Evolutionary conservation across 108 stramenopile species (phyloP).

Genomic region (Nannochloropsis gaditana): DNA sequence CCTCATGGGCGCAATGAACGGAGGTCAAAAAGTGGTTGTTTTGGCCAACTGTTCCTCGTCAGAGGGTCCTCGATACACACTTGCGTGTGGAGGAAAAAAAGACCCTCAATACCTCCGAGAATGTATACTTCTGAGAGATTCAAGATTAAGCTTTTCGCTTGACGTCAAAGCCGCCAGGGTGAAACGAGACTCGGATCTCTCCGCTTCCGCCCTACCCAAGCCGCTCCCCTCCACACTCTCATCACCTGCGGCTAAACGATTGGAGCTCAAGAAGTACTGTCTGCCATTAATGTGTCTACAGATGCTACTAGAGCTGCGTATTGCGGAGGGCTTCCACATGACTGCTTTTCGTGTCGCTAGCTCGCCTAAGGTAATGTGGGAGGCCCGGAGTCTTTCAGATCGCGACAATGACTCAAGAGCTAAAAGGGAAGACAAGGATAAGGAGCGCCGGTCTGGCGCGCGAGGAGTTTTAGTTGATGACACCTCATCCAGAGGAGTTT

Average conservation of each 20-base stretch:
- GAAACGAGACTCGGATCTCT: no score
- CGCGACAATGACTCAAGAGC: no score
- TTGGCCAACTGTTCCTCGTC: not conserved
- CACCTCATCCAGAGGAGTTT: no score
- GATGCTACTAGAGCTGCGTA: not conserved
- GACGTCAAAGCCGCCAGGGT: not conserved
- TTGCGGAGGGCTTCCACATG: not conserved
- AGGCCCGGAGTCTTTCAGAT: no score
- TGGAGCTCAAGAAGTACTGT: slow-evolving; percentile 3
- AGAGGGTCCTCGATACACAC: not conserved
- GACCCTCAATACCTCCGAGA: not conserved
- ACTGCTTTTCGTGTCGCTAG: not conserved
- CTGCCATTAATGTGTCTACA: not conserved
- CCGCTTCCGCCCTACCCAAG: slow-evolving; percentile 3
- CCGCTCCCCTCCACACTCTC: not conserved
- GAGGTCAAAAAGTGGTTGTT: not conserved
- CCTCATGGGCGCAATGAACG: not conserved
- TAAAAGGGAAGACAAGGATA: no score
- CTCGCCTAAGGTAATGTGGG: not conserved
- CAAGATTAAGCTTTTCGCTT: not conserved
- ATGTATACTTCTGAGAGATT: not conserved
- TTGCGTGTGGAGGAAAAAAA: not conserved
- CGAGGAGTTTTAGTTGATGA: no score
- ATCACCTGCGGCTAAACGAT: not conserved
- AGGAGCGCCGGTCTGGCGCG: no score